Conservation (phyloP, 2,329 filamentous ascomycete species). For the Podosphaera xanthii region DNA sequence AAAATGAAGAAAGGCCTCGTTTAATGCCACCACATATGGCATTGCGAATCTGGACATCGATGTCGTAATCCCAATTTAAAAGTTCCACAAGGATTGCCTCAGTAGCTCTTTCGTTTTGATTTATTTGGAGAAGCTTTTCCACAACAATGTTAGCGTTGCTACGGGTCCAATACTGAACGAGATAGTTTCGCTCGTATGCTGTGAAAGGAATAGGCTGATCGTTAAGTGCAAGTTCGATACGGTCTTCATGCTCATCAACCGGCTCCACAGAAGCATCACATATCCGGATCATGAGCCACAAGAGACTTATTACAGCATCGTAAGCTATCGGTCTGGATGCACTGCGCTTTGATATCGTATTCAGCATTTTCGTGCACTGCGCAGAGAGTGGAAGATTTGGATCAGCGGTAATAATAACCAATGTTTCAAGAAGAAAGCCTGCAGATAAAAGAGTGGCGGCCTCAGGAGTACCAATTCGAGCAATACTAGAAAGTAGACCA, state of each 20-base stretch:
- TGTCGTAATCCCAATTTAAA: conserved; percentile 25
- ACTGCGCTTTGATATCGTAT: conserved; percentile 27
- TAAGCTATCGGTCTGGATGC: conserved; percentile 30
- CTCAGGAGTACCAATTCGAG: conserved; percentile 35
- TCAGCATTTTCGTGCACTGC: conserved; percentile 33
- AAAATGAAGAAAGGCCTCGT: conserved; percentile 4
- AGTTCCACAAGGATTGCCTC: conserved; percentile 34
- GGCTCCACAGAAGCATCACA: conserved; percentile 10
- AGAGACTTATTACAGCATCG: conserved; percentile 27
- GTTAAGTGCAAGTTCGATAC: conserved; percentile 17
- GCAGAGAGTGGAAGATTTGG: conserved; percentile 7
- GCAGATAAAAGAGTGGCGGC: conserved; percentile 33
- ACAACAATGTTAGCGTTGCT: conserved; percentile 28
- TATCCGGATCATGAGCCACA: conserved; percentile 17
- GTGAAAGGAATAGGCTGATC: conserved; percentile 22
- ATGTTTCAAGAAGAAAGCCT: conserved; percentile 30
- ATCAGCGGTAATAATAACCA: conserved; percentile 16
- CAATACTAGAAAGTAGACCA: conserved; percentile 42
- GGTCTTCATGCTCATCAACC: conserved; percentile 21
- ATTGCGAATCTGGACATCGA: conserved; percentile 28
- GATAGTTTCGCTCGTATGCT: conserved; percentile 22
- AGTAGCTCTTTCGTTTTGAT: conserved; percentile 30
- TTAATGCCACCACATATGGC: conserved; percentile 14
- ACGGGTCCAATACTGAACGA: conserved; percentile 23
- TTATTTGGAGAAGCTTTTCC: conserved; percentile 40